Percentiles rank a stretch among this genome's conserved stretches.
These are phyloP conservation scores for Leucogyrophana mollusca DNA, from an alignment of 768 basidiomycete species.

Conservation along the genomic window DNA sequence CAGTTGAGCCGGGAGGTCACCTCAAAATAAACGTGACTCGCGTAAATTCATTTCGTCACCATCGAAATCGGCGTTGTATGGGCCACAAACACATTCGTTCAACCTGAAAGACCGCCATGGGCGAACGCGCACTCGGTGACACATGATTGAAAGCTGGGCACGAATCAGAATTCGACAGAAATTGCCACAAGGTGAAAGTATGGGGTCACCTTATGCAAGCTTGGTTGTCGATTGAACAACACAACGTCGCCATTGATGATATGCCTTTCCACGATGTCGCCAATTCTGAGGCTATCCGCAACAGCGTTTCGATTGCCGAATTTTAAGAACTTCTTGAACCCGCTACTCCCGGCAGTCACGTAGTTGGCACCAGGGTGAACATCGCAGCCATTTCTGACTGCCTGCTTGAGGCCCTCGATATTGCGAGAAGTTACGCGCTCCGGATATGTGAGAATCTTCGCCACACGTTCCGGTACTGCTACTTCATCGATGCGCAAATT, in stretches of 20 bases:
- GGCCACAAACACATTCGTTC: slow-evolving; percentile 99
- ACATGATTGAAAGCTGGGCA: slow-evolving; percentile 94
- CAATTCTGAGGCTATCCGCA: slow-evolving; percentile 80
- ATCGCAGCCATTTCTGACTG: slow-evolving; percentile 86
- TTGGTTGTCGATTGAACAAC: slow-evolving; percentile 97
- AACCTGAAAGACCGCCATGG: slow-evolving; percentile 97
- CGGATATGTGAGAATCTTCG: slow-evolving; percentile 93
- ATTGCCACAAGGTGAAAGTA: background rate
- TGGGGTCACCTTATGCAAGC: slow-evolving; percentile 80
- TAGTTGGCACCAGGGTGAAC: slow-evolving; percentile 96
- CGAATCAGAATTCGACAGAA: slow-evolving; percentile 4
- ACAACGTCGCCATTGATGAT: slow-evolving; percentile 94
- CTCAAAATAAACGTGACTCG: slow-evolving; percentile 36
- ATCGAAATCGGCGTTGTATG: slow-evolving; percentile 99
- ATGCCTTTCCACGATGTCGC: slow-evolving; percentile 94
- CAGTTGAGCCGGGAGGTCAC: slow-evolving; percentile 5
- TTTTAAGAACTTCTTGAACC: slow-evolving; percentile 84
- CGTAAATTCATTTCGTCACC: slow-evolving; percentile 99
- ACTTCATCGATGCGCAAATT: slow-evolving; percentile 98
- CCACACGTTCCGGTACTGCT: slow-evolving; percentile 93
- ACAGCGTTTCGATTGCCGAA: slow-evolving; percentile 80
- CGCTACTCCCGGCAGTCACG: slow-evolving; percentile 75
- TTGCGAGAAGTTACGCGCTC: slow-evolving; percentile 94
- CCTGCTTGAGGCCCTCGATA: slow-evolving; percentile 69
- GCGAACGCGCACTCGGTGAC: slow-evolving; percentile 92